These are phyloP conservation scores for Penicillium tannophilum DNA, from an alignment of 495 filamentous ascomycete genomes.

Conservation along the genomic window DNA sequence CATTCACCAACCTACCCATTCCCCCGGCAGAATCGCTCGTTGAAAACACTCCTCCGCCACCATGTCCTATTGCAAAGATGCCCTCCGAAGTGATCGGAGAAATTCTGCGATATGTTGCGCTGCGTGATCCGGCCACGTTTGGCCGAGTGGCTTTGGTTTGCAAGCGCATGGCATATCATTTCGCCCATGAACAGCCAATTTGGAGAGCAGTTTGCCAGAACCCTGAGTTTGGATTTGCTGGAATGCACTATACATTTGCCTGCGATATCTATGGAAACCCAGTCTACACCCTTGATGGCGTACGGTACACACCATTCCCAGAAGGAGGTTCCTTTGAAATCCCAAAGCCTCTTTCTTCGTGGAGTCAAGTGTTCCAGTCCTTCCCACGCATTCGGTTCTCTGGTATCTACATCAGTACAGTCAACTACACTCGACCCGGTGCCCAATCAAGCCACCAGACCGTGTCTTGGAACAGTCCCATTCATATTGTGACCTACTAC, in stretches of 20 bases:
- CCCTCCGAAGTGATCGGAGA: slow-evolving; percentile 83
- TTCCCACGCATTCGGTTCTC: slow-evolving; percentile 91
- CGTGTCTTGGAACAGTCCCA: slow-evolving; percentile 74
- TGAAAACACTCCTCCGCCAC: slow-evolving; percentile 66
- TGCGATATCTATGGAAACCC: slow-evolving; percentile 64
- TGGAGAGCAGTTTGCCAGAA: slow-evolving; percentile 80
- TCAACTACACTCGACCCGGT: slow-evolving; percentile 89
- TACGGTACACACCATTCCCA: slow-evolving; percentile 48
- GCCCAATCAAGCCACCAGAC: slow-evolving; percentile 57
- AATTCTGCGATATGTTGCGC: slow-evolving; percentile 68
- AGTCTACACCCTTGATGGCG: slow-evolving; percentile 39
- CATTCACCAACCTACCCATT: slow-evolving; percentile 70
- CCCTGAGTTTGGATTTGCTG: slow-evolving; percentile 71
- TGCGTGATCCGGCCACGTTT: slow-evolving; percentile 78
- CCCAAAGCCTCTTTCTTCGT: slow-evolving; percentile 41
- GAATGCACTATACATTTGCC: slow-evolving; percentile 82
- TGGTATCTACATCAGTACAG: slow-evolving; percentile 92
- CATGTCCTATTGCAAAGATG: slow-evolving; percentile 75
- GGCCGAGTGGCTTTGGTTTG: slow-evolving; percentile 81
- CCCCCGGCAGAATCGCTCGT: slow-evolving; percentile 55
- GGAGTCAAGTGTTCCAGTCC: slow-evolving; percentile 69
- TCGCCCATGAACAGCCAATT: slow-evolving; percentile 81
- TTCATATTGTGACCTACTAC: slow-evolving; percentile 97
- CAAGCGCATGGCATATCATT: slow-evolving; percentile 82
- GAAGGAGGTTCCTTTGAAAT: slow-evolving; percentile 31